Base-by-base conservation (phyloP, 352 stramenopile genomes). In the Phytophthora citricola region DNA sequence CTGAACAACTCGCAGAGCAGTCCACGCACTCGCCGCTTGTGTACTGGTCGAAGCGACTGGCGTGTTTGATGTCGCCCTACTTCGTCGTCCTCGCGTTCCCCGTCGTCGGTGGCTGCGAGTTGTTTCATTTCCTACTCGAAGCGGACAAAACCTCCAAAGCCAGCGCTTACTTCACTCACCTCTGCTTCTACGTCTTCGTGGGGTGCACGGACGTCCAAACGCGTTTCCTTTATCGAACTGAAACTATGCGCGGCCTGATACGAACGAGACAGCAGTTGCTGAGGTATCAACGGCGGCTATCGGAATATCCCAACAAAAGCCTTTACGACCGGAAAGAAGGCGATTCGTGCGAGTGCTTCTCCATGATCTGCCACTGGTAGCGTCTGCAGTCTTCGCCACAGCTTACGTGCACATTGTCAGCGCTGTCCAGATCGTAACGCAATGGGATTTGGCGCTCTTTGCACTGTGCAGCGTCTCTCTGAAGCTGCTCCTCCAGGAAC, bases 381-480 rank as follows among this genome's bases (percentile, higher is more conserved):
- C 58, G 15, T 71, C 67, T 9, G 41, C 54, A 3, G 20, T 64
- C 7, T 67, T 72, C 3, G 63, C 57, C 15, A 69, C 63, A 5
- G 68, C 44, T 12, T 76, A 72, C 49, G 63, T 72, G 0, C 63
- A 73, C 14, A 46, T 69, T 29, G 53, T 72, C 11, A 63, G 50
- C 41, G 24, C 31, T 8, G 15, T 73, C 10, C 32, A 32, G 5
- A 54, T 76, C 6, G 20, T 29, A 6, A 55, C 50, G 1, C 38
- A 66, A 31, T 64, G 55, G 61, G 8, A 67, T 10, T 39, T 75
- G 20, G 27, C 45, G 1, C 5, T 56, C 0, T 75, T 75, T 47
- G 55, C 50, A 3, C 1, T 63, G 3, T 56, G 50, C 11, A 67
- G 54, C 24, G 22, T 71, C 10, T 40, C 39, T 15, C 27, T 63